Percentiles rank a stretch among this genome's conserved stretches.
Evolutionary conservation across 2,329 filamentous ascomycete species (phyloP).

Genomic region (Anisogramma anomala): DNA sequence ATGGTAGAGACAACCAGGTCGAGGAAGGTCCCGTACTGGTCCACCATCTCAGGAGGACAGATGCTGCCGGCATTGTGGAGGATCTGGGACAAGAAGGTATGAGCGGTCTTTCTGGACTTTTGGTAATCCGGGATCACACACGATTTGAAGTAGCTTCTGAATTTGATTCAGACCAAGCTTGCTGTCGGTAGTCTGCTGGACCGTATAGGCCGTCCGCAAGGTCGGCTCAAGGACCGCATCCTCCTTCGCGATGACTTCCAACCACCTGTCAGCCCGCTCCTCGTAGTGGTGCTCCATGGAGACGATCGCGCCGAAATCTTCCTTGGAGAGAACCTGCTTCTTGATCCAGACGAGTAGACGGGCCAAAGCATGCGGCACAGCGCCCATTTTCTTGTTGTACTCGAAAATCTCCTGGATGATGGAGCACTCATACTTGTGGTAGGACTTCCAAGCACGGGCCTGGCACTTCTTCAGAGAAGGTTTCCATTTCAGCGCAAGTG

Average conservation of each 20-base stretch:
- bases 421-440: slow-evolving; percentile 23
- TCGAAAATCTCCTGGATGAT: slow-evolving; percentile 13
- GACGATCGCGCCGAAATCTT: slow-evolving; percentile 14
- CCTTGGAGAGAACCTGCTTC: slow-evolving; percentile 14
- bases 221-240: slow-evolving; percentile 2
- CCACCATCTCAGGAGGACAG: slow-evolving; percentile 15
- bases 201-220: slow-evolving; percentile 9
- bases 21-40: slow-evolving; percentile 20
- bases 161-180: slow-evolving; percentile 5
- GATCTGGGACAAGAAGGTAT: slow-evolving; percentile 14
- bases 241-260: slow-evolving; percentile 7
- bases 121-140: slow-evolving; percentile 7
- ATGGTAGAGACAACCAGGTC: slow-evolving; percentile 22
- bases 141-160: slow-evolving; percentile 16
- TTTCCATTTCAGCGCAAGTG: background rate
- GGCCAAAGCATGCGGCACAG: slow-evolving; percentile 16
- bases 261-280: slow-evolving; percentile 12
- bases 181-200: slow-evolving; percentile 10
- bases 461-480: slow-evolving; percentile 19
- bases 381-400: slow-evolving; percentile 10
- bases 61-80: slow-evolving; percentile 20
- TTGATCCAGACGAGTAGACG: slow-evolving; percentile 21
- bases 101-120: background rate
- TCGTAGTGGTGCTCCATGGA: slow-evolving; percentile 20
- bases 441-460: slow-evolving; percentile 19